A percentile compares a stretch with the other conserved stretches of the same genome.
Evolutionary conservation across 2,329 filamentous ascomycete genomes (phyloP).

Genomic region (Neofusicoccum umdonicola): DNA sequence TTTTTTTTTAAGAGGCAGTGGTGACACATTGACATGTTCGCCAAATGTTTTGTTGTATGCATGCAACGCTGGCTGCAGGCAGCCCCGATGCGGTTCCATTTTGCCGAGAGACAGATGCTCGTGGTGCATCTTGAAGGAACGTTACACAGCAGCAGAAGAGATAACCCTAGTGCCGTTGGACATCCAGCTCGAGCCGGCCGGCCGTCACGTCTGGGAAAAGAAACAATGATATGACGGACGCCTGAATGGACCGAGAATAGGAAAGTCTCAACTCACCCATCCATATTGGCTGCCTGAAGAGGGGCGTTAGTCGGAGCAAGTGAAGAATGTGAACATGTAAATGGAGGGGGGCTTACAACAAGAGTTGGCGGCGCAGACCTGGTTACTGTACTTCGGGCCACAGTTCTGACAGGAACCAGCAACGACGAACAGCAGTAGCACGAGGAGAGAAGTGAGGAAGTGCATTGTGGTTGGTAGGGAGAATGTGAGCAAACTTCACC

Average conservation of each 20-base stretch:
- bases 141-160: too few species aligned
- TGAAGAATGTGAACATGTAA: not conserved
- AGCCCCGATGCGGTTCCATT: too few species aligned
- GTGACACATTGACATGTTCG: too few species aligned
- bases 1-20: too few species aligned
- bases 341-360: slow-evolving; percentile 31
- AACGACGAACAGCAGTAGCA: slow-evolving; percentile 27
- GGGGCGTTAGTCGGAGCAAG: slow-evolving; percentile 18
- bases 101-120: too few species aligned
- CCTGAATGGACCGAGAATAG: not conserved
- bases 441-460: slow-evolving; percentile 19
- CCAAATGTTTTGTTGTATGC: too few species aligned
- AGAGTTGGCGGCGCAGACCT: slow-evolving; percentile 32
- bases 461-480: not conserved
- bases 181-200: not conserved
- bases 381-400: slow-evolving; percentile 33
- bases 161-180: too few species aligned
- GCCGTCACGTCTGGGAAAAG: not conserved
- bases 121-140: too few species aligned
- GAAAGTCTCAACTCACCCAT: slow-evolving; percentile 24
- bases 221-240: not conserved
- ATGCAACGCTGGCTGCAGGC: too few species aligned
- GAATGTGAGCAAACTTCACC: not conserved
- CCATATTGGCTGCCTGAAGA: slow-evolving; percentile 33
- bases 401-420: slow-evolving; percentile 35